Evolutionary conservation across 2,329 filamentous ascomycete species (phyloP).

Genomic region (Epichloe bromicola): DNA sequence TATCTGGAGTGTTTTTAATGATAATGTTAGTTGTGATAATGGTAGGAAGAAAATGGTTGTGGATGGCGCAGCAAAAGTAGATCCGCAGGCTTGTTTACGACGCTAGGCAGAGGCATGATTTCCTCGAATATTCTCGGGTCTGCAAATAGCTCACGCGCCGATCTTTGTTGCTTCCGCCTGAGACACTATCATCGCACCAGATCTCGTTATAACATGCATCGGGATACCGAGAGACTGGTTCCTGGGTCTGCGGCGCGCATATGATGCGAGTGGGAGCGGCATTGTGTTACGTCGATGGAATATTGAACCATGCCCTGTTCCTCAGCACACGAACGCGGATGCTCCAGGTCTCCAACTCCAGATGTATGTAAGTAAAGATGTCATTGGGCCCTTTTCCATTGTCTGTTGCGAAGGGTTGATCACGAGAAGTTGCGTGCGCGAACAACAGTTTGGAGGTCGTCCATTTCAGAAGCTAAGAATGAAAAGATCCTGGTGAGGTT

Average conservation of each 20-base stretch:
- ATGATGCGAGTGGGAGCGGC: background rate
- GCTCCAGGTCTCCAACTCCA: background rate
- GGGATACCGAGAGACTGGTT: constrained; percentile 3
- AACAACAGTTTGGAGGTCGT: background rate
- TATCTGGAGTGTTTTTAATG: too few relatives aligned
- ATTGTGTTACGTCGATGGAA: background rate
- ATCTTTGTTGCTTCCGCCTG: background rate
- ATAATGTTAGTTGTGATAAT: too few relatives aligned
- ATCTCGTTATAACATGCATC: background rate
- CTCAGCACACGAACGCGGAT: background rate
- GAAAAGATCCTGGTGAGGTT: too few relatives aligned
- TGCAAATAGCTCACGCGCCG: background rate
- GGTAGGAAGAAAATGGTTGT: too few relatives aligned
- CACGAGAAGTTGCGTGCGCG: too few relatives aligned
- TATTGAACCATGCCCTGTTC: background rate
- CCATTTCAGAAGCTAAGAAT: background rate
- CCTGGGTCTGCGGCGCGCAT: background rate
- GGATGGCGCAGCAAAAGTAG: too few relatives aligned
- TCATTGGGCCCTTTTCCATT: background rate
- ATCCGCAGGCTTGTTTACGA: too few relatives aligned
- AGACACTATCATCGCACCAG: constrained; percentile 1
- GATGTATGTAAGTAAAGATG: background rate
- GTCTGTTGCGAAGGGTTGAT: too few relatives aligned
- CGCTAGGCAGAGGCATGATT: background rate
- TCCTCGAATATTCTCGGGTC: background rate